These are phyloP conservation scores for Scedosporium minutisporum DNA, from an alignment of 2,329 filamentous ascomycete genomes.

Conservation along the genomic window DNA sequence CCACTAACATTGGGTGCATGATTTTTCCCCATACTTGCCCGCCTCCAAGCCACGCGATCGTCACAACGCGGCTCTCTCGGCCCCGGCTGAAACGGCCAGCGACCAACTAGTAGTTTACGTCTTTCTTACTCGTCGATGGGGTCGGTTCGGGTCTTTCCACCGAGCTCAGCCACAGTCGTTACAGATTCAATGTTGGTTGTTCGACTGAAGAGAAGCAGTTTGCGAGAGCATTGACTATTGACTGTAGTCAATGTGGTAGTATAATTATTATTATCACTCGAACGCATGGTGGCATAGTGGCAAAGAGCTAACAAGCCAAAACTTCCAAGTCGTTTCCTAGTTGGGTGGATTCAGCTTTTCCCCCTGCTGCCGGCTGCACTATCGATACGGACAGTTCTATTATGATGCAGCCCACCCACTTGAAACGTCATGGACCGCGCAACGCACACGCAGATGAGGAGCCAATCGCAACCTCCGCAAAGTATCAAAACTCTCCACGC, in stretches of 20 bases:
- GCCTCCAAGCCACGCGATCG: background rate
- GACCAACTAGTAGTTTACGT: background rate
- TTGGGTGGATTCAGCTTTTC: background rate
- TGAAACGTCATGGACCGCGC: slow-evolving; percentile 1
- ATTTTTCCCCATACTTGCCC: background rate
- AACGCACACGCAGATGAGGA: background rate
- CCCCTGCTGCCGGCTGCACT: background rate
- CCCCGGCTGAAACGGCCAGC: background rate
- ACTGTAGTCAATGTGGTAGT: too few species aligned
- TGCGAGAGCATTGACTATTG: background rate
- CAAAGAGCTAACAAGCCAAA: too few species aligned
- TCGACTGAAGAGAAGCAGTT: background rate
- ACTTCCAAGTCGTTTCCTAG: too few species aligned
- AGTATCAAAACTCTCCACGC: background rate
- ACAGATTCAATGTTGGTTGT: background rate
- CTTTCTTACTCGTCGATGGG: background rate
- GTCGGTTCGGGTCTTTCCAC: background rate
- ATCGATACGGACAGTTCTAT: background rate
- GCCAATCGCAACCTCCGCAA: background rate
- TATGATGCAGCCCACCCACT: slow-evolving; percentile 3
- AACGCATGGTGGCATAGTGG: too few species aligned
- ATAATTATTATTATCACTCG: too few species aligned
- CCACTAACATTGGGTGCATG: background rate
- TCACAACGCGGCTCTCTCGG: background rate
- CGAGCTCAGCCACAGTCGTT: background rate